Percentiles rank a stretch among this genome's conserved stretches.
These are phyloP conservation scores for Spongospora subterranea DNA, from an alignment of 208 protist genomes.

Conservation along the genomic window DNA sequence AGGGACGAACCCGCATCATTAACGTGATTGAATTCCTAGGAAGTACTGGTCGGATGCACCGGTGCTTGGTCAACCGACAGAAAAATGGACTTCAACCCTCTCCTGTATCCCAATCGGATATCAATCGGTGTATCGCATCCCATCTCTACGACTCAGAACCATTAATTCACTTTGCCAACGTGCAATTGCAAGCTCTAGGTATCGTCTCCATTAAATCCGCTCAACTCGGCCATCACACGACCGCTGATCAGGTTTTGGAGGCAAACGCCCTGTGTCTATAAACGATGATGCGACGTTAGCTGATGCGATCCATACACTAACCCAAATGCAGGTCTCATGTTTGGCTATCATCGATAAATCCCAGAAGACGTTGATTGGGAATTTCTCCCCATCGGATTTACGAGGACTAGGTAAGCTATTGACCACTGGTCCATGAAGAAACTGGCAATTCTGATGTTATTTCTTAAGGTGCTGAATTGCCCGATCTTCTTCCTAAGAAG, in stretches of 20 bases:
- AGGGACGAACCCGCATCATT: neutral
- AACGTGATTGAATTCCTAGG: constrained; percentile 39
- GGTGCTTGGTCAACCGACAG: neutral
- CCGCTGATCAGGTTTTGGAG: neutral
- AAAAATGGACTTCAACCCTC: neutral
- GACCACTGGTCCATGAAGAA: neutral
- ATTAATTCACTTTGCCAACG: neutral
- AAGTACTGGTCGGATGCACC: constrained; percentile 22
- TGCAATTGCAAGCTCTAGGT: neutral
- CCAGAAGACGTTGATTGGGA: neutral
- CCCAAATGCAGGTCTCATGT: constrained; percentile 13
- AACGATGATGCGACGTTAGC: neutral
- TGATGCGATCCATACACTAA: constrained; percentile 16
- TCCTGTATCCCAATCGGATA: constrained; percentile 23
- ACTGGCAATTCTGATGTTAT: neutral
- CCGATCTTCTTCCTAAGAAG: neutral
- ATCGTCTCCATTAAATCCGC: neutral
- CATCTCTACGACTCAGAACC: neutral
- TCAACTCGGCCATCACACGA: neutral
- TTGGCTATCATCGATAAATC: neutral
- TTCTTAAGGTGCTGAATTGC: neutral
- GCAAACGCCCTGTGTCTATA: neutral
- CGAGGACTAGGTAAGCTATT: neutral
- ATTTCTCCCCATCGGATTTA: constrained; percentile 44
- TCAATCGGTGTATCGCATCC: neutral